Evolutionary conservation across 169 alveolate genomes (phyloP).

Genomic region (Plasmodium billcollinsi): DNA sequence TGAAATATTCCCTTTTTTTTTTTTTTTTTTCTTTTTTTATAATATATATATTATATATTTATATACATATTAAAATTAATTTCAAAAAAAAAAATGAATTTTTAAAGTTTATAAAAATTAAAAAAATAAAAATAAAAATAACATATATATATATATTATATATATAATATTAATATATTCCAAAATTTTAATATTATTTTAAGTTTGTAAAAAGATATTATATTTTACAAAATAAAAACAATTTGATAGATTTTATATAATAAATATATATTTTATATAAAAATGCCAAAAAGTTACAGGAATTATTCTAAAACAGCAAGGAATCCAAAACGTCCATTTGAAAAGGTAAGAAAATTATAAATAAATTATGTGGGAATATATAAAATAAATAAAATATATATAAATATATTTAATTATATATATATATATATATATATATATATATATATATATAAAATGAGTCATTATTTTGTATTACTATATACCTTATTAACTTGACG

Average conservation of each 20-base stretch:
- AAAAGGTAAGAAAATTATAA: conserved; percentile 88
- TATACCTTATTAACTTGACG: not conserved
- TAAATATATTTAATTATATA: not conserved
- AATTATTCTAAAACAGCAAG: conserved; percentile 92
- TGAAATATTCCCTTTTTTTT: no score
- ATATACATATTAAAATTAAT: no score
- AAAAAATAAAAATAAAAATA: not conserved
- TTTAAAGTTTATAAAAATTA: not conserved
- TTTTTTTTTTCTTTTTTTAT: no score
- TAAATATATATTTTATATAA: not conserved
- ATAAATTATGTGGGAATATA: not conserved
- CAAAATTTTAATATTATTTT: no score
- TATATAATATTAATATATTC: no score
- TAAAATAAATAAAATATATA: not conserved
- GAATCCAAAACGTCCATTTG: conserved; percentile 97
- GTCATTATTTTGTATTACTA: not conserved
- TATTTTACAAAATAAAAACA: conserved; percentile 3
- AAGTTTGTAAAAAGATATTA: not conserved
- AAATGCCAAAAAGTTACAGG: conserved; percentile 91
- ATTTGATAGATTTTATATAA: no score
- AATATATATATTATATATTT: no score
- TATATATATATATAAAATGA: not conserved
- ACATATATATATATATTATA: no score
- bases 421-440: not conserved
- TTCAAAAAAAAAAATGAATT: no score